Base-by-base conservation (phyloP, 1,139 yeast genomes). In the Debaryomycetaceae sp. region DNA sequence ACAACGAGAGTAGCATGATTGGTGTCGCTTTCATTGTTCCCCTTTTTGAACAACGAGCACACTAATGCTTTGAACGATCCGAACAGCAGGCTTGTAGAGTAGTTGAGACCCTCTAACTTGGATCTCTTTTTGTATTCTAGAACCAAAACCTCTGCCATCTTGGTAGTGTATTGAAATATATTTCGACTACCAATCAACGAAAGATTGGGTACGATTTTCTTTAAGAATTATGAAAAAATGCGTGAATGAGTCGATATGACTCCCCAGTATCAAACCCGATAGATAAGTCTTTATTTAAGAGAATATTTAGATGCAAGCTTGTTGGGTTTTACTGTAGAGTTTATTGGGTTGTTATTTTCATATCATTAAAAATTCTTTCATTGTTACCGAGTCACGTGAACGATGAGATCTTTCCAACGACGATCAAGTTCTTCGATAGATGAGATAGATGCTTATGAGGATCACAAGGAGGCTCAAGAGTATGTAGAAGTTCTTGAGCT, bases 11-110 rank as follows among this genome's bases (percentile, higher is more conserved):
- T 65, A 11, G 73, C 65, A 46, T 60, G 60, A 49, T 63, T 59
- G n/a, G 63, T 52, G 48, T 72, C 76, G 20, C 48, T 40, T 50
- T 73, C 78, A 24, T 46, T 52, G 50, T 63, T 66, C n/a, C 73
- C 74, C 43, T 64, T 60, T 39, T 54, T 50, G 51, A 72, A 72
- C 36, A 73, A 57, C 42, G 57, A 49, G 35, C 56, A 47, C 11
- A 68, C 42, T 36, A 68, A 47, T 17, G 48, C 45, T 17, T 39
- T 43, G 35, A 43, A 34, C 37, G 31, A 34, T 17, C 38, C 42
- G 20, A 40, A 40, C n/a, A 14, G 34, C 34, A 34, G 31, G 11
- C 8, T 27, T 11, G 8, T 11, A 2, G 31, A 27, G 11, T 27
- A 27, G 31, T 27, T 27, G 31, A 27, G 31, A 8, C 31, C 31